A percentile compares a stretch with the other conserved stretches of the same genome.
Conservation (phyloP, 352 stramenopile species). For the Phytophthora foliorum region DNA sequence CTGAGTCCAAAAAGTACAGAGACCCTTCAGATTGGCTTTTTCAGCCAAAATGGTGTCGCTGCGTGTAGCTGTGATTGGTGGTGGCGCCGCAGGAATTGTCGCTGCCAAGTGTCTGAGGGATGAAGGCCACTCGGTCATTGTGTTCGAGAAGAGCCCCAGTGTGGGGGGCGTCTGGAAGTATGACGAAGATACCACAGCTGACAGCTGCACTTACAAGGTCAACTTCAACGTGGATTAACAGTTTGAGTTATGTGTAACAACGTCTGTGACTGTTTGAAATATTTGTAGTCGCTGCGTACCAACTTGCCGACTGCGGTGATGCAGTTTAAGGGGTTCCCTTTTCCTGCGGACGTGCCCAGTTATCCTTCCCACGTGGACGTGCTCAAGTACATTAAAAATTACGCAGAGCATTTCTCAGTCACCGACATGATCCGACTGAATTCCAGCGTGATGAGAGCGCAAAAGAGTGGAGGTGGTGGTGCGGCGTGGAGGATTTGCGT, state of each 20-base stretch:
- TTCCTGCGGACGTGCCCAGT: constrained; percentile 37
- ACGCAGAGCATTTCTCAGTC: constrained; percentile 56
- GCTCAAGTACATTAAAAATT: constrained; percentile 61
- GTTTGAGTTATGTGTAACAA: background rate
- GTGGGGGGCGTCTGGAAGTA: constrained; percentile 68
- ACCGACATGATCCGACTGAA: constrained; percentile 45
- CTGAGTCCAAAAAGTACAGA: constrained; percentile 1
- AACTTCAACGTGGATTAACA: background rate
- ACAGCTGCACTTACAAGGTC: constrained; percentile 67
- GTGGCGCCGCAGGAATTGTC: constrained; percentile 63
- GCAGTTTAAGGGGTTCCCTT: constrained; percentile 63
- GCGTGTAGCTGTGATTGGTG: constrained; percentile 61
- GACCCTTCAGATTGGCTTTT: background rate
- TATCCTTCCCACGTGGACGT: constrained; percentile 59
- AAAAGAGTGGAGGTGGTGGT: constrained; percentile 24
- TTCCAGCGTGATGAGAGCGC: constrained; percentile 47
- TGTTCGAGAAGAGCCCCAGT: constrained; percentile 54
- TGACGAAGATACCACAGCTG: constrained; percentile 32
- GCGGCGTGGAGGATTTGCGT: constrained; percentile 40
- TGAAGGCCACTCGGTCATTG: constrained; percentile 52
- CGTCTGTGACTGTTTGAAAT: background rate
- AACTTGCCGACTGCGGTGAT: constrained; percentile 71
- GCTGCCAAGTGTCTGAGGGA: constrained; percentile 53
- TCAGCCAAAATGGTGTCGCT: constrained; percentile 7
- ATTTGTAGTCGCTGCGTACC: constrained; percentile 61